These are phyloP conservation scores for Talaromyces sp. DNA, from an alignment of 2,329 filamentous ascomycete species.

Conservation along the genomic window DNA sequence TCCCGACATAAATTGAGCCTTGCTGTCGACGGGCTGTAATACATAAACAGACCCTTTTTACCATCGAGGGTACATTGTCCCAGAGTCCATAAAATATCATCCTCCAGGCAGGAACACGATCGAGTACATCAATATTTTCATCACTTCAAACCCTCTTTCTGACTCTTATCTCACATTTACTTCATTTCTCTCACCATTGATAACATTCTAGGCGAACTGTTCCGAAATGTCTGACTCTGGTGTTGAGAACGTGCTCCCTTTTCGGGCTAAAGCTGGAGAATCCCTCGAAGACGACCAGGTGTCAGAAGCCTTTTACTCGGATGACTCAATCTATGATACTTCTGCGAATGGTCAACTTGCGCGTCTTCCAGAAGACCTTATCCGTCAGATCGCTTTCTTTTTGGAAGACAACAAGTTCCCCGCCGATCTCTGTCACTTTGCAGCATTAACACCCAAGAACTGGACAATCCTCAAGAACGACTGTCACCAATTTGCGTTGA, in stretches of 20 bases:
- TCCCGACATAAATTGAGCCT: background rate
- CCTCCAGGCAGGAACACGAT: background rate
- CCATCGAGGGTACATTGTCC: background rate
- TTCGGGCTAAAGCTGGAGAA: background rate
- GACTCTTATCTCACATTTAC: background rate
- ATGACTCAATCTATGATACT: background rate
- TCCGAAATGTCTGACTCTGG: background rate
- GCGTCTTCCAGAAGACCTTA: conserved; percentile 6
- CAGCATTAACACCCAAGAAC: background rate
- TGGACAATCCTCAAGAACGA: background rate
- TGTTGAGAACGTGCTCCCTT: background rate
- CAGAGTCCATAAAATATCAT: background rate
- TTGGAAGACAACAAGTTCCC: background rate
- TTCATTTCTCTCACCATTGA: background rate
- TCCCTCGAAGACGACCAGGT: background rate
- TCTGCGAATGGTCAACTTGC: background rate
- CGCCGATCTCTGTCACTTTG: conserved; percentile 8
- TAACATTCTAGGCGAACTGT: background rate
- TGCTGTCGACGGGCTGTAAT: background rate
- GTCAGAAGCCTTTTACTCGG: background rate
- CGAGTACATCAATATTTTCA: background rate
- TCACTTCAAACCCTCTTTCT: background rate
- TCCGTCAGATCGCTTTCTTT: background rate
- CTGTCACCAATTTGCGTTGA: conserved; percentile 8
- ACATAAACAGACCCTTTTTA: background rate